Evolutionary conservation across 2,329 filamentous ascomycete genomes (phyloP), one percentile per base, ranked within the genome.

Genomic region (Epichloe uncinata): DNA sequence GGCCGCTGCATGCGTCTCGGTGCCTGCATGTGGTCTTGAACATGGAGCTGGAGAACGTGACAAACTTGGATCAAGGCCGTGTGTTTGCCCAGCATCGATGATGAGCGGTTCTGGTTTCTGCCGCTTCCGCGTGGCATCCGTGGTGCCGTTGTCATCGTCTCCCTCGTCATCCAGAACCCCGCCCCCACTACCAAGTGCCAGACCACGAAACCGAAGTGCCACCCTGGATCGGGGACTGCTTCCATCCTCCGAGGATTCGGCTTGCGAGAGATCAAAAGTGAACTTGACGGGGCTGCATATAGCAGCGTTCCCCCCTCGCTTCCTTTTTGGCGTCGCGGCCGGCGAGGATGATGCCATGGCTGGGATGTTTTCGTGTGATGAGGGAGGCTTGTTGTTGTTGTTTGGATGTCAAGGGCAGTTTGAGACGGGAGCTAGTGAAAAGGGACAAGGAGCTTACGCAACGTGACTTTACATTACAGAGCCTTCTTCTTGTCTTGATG

Each of bases 141-240:
- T 16, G 15, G 35, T 37, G 42, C 34, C 60, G 54, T 66, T 63
- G 45, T 51, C 54, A 35, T 59, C 59, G 37, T 61, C 55, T 40
- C 35, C 52, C 42, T 63, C 57, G 34, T 61, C 62, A 43, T 61
- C 58, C 52, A 59, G 56, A 49, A 55, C 71, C 69, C 71, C 73
- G 64, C 69, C 72, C 67, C 72, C 73, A 60, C 63, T 59, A 56
- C 60, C 64, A 49, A 79, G 62, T 13, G 66, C 70, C 47, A 79
- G 68, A 50, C 74, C 71, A 47, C 69, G 68, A 62, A 80, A 78
- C 57, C 68, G 68, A 58, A 73, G 71, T 38, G 71, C 73, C 40
- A 79, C 73, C 49, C 63, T 71, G 41, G 72, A 72, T 49, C 71
- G 69, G n/a, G 77, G 75, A 54, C 77, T 79, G 54, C 63, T 71